These are phyloP conservation scores for Rhizomucor pusillus DNA, from an alignment of 371 early-diverging fungal species.

Conservation along the genomic window DNA sequence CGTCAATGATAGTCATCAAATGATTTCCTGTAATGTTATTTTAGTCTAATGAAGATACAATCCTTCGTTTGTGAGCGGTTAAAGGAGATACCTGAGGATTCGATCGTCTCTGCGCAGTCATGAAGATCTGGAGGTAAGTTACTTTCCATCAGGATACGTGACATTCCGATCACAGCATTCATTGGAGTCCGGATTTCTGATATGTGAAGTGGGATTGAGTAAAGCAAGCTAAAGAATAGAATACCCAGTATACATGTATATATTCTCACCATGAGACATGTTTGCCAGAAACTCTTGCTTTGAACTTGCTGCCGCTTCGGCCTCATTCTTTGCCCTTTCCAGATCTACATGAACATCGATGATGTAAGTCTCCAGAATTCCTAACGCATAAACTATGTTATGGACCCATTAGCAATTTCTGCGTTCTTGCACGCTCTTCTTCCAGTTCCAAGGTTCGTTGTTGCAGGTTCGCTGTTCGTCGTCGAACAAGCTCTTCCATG, in stretches of 20 bases:
- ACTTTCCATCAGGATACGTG: constrained; percentile 41
- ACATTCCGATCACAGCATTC: constrained; percentile 53
- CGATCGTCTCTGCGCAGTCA: constrained; percentile 44
- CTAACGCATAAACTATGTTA: no score
- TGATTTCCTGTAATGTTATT: constrained; percentile 22
- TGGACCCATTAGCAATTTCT: constrained; percentile 30
- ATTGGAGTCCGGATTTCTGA: constrained; percentile 43
- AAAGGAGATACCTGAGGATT: constrained; percentile 26
- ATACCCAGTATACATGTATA: no score
- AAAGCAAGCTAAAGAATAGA: no score
- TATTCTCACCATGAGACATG: constrained; percentile 42
- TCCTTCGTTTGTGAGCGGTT: no score
- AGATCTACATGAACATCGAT: constrained; percentile 23
- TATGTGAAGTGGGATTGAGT: background rate
- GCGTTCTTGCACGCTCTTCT: constrained; percentile 42
- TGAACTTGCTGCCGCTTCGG: constrained; percentile 54
- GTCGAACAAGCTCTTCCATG: constrained; percentile 50
- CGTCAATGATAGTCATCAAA: constrained; percentile 52
- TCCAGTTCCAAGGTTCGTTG: constrained; percentile 51
- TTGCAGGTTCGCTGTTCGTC: constrained; percentile 48
- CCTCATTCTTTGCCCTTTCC: constrained; percentile 49
- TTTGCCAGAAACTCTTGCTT: constrained; percentile 53
- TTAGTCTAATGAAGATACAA: no score
- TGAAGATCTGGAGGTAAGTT: constrained; percentile 34
- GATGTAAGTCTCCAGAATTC: background rate